Base-by-base conservation (phyloP, 306 rosid species). In the Nissolia schottii region DNA sequence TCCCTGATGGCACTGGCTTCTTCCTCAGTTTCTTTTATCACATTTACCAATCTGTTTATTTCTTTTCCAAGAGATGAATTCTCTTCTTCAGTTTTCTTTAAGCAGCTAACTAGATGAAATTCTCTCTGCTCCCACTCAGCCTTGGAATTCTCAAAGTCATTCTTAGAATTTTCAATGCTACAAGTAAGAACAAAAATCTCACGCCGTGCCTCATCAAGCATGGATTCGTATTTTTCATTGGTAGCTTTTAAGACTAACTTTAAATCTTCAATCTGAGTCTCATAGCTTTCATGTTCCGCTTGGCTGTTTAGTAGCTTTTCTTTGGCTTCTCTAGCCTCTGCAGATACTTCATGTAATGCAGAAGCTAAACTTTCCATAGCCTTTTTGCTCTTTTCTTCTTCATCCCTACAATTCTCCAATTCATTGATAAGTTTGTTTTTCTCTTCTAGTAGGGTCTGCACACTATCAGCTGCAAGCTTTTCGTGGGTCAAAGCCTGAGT, bases 301-400 rank as follows among this genome's bases (percentile, higher is more conserved):
- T 78, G 93, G 77, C 37, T 76, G 67, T 58, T 71, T 57, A 86
- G 63, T 34, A 86, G 68, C 78, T 78, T 82, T 77, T 94, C 97
- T 85, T 84, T 91, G 23, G 87, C 80, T 88, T 88, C 99, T 79
- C 91, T 85, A 19, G 95, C 94, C 83, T 94, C 96, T 16, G 92
- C 69, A 34, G 97, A 91, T 25, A 94, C 87, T 76, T 94, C 99
- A 50, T 91, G 99, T 54, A 94, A 81, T 16, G 99, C 99, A 15
- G 97, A 94, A 43, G 96, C 91, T 71, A 94, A 94, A 87, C 97
- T 91, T 80, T 94, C 99, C 95, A 94, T 91, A 23, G 99, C 99
- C 87, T 91, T 87, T 68, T 91, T 94, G 86, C 92, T 87, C 81
- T 89, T 94, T 62, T 91, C 99, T 81, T 91, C 99, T 79, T 94